Evolutionary conservation across 1,284 basidiomycete species (phyloP).

Genomic region (Tilletia setariae): DNA sequence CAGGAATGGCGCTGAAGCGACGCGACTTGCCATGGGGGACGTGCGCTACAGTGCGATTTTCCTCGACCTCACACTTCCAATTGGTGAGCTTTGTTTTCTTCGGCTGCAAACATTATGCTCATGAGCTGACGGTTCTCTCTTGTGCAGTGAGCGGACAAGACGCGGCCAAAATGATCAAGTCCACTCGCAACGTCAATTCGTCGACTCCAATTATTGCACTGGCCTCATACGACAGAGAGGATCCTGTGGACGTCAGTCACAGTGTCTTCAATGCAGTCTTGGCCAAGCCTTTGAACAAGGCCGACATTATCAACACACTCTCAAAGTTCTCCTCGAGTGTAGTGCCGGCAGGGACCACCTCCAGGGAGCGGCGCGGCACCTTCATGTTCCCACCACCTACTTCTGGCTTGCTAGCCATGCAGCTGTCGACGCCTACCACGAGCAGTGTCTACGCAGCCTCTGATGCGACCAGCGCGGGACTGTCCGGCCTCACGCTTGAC

Average conservation of each 20-base stretch:
- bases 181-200: slow-evolving; percentile 85
- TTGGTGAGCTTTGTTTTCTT: slow-evolving; percentile 62
- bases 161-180: slow-evolving; percentile 87
- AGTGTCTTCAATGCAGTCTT: slow-evolving; percentile 58
- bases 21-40: slow-evolving; percentile 95
- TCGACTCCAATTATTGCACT: slow-evolving; percentile 87
- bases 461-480: neutral
- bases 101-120: no score
- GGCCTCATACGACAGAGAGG: slow-evolving; percentile 50
- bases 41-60: slow-evolving; percentile 71
- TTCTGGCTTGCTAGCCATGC: neutral
- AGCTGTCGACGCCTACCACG: neutral
- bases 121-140: neutral
- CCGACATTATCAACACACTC: slow-evolving; percentile 36
- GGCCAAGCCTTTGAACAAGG: slow-evolving; percentile 44
- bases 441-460: neutral
- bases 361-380: slow-evolving; percentile 1
- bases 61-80: slow-evolving; percentile 85
- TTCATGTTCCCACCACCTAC: slow-evolving; percentile 1
- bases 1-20: slow-evolving; percentile 90
- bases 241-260: slow-evolving; percentile 37
- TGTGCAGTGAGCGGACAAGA: slow-evolving; percentile 78
- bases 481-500: neutral
- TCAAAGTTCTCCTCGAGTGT: slow-evolving; percentile 22
- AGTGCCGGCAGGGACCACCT: neutral